Evolutionary conservation across 768 basidiomycete species (phyloP).

Genomic region (Rhizopogon sp.): DNA sequence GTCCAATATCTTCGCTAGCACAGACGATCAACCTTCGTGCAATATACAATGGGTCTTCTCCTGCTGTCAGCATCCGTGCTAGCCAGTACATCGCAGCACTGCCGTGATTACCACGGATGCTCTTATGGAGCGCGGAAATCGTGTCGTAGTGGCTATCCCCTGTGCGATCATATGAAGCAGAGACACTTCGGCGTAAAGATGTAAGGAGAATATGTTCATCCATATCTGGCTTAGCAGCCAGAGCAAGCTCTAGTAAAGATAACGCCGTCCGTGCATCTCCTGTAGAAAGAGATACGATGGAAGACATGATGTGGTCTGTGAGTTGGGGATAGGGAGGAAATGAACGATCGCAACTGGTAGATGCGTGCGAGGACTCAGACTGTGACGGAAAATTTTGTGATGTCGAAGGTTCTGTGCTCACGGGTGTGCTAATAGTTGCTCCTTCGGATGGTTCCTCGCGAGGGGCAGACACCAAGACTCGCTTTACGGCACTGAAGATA

Average conservation of each 20-base stretch:
- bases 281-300: slow-evolving; percentile 47
- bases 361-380: slow-evolving; percentile 14
- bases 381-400: slow-evolving; percentile 13
- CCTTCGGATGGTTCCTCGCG: neutral
- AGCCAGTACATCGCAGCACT: slow-evolving; percentile 86
- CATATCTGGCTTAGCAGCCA: slow-evolving; percentile 37
- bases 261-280: slow-evolving; percentile 79
- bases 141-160: slow-evolving; percentile 78
- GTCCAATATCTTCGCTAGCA: slow-evolving; percentile 82
- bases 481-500: slow-evolving; percentile 48
- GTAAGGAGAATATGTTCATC: slow-evolving; percentile 47
- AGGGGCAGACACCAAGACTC: slow-evolving; percentile 18
- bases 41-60: slow-evolving; percentile 78
- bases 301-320: slow-evolving; percentile 40
- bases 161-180: slow-evolving; percentile 66
- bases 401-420: slow-evolving; percentile 6
- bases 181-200: slow-evolving; percentile 57
- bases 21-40: slow-evolving; percentile 72
- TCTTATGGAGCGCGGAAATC: slow-evolving; percentile 84
- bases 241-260: slow-evolving; percentile 67
- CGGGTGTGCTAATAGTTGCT: neutral
- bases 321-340: slow-evolving; percentile 32
- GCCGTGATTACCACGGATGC: slow-evolving; percentile 70
- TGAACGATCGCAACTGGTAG: slow-evolving; percentile 10
- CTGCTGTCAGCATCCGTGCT: slow-evolving; percentile 74